Base-by-base conservation (phyloP, 345 rosid genomes). In the Jatropha curcas region DNA sequence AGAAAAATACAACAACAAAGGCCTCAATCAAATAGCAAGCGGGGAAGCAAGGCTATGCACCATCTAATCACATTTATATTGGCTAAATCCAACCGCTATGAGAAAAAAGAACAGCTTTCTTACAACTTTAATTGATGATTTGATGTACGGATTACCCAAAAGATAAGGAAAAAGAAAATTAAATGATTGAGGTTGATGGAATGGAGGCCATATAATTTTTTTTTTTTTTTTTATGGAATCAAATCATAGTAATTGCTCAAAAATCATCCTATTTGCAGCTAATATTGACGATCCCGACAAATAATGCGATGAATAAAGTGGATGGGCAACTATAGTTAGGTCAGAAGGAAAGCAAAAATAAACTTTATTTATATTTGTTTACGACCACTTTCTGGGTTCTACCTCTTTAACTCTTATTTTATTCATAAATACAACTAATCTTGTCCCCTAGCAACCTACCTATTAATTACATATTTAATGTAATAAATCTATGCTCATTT, bases 391-490 rank as follows among this genome's bases (percentile, higher is more conserved):
- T 71, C 60, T 59, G 57, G 25, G 66, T 60, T 70, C 78, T 69
- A 59, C 63, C 39, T 55, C 22, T 22, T n/a, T 31, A 43, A 62
- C 55, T 28, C 5, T 8, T 51, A 71, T 28, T 68, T 63, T 65
- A 68, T 58, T 65, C 39, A 22, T 60, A 22, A n/a, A 12, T 72
- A 80, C 86, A 77, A 70, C 84, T 70, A 74, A 75, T 78, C 16
- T 56, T 70, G 82, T 75, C 70, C 28, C 80, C 72, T 50, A 17
- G 5, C 78, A 22, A 61, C 70, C 71, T 56, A 17, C 33, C 35
- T 65, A n/a, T n/a, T 22, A 33, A 30, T 27, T n/a, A 0, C 41
- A 13, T 55, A 62, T 43, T 52, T 22, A 27, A 27, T 25, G n/a
- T 62, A 22, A 37, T 19, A 60, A 69, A 37, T 62, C 19, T 19